phyloP scores from a whole-genome alignment of 2,329 filamentous ascomycete species.

The Dothideomycetes sp. region DNA sequence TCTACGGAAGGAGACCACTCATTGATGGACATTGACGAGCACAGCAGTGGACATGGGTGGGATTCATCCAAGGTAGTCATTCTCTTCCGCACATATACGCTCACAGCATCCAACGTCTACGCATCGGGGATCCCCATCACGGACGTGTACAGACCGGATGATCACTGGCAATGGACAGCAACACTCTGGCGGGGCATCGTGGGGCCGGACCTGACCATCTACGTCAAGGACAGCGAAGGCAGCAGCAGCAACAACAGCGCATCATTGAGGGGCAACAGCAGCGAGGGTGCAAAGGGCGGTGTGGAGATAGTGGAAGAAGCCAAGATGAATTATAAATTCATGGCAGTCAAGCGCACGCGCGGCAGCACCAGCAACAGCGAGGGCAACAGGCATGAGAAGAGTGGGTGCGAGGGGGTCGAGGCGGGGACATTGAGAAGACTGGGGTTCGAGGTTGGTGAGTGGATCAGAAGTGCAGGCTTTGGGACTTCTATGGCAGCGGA shows the following conservation, averaged over 20 bases:
- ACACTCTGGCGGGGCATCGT: conserved; percentile 82
- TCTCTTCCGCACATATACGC: conserved; percentile 67
- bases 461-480: conserved; percentile 40
- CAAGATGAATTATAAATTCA: conserved; percentile 16
- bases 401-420: conserved; percentile 20
- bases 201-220: conserved; percentile 69
- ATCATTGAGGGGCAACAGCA: too few relatives aligned
- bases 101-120: conserved; percentile 66
- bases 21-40: conserved; percentile 10
- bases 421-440: conserved; percentile 55
- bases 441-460: conserved; percentile 82
- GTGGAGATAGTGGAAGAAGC: conserved; percentile 31
- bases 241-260: neutral
- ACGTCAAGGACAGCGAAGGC: conserved; percentile 36
- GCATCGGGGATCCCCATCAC: conserved; percentile 62
- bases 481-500: neutral
- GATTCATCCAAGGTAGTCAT: conserved; percentile 50
- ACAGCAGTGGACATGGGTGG: conserved; percentile 9
- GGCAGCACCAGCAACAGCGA: conserved; percentile 25
- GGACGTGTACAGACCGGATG: conserved; percentile 68
- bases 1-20: neutral
- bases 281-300: conserved; percentile 16
- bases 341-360: conserved; percentile 22
- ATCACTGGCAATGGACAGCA: conserved; percentile 97
- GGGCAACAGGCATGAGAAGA: conserved; percentile 17